Evolutionary conservation across 2,329 filamentous ascomycete genomes (phyloP), one percentile per base, ranked within the genome.

Genomic region (Fusarium mangiferae): DNA sequence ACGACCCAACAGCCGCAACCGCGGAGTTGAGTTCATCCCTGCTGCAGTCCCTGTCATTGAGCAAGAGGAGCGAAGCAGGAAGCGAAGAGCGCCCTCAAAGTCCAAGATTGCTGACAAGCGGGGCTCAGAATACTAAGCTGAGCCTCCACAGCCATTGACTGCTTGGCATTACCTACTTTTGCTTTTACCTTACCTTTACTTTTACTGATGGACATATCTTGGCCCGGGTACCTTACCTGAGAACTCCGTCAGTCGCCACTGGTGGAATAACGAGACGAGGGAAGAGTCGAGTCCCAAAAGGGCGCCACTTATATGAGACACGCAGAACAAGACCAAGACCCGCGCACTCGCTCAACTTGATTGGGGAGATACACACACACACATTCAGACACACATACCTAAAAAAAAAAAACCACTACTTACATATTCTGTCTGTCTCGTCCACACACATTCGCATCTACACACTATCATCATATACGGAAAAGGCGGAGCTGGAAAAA

Each of bases 21-120:
- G 82, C 35, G 82, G 82, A 12, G 82, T 84, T 39, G 82, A 83
- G 72, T 84, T 81, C 66, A 84, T 83, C 63, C 81, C 82, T 6
- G 82, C 80, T 5, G 82, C 82, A 12, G 82, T 84, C 26, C 78
- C 82, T 28, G 78, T 84, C n/a, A 83, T 83, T 52, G 81, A 84
- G 70, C 80, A 82, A 55, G 82, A 84, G 57, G 82, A 83, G 77
- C 80, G 82, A 71, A 82, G 81, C 71, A 81, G 82, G 57, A 84
- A 84, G 78, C 77, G 81, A 68, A 77, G 82, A 62, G 82, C 82
- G 33, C 82, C 82, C 20, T 80, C 81, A 66, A 84, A 83, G 69
- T 76, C 81, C 55, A 83, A 82, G 75, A 75, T 74, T 24, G 73
- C 69, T 15, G 78, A 81, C 35, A 82, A 81, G 75, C 80, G 77